Evolutionary conservation across 768 basidiomycete genomes (phyloP), one percentile per base, ranked within the genome.

Genomic region (Boletus subcaerulescens): DNA sequence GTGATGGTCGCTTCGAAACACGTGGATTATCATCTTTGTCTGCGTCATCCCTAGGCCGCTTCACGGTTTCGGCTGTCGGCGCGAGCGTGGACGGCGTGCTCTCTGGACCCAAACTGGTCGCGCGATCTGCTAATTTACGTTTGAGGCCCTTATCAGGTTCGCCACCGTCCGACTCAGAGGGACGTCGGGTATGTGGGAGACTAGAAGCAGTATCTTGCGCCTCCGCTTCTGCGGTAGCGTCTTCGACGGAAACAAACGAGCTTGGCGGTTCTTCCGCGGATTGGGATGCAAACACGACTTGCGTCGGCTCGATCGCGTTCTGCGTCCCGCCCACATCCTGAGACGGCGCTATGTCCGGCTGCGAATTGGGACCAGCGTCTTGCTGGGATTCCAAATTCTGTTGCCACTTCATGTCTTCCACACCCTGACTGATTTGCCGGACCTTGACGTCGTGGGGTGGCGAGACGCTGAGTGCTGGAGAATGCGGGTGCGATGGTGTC

Each of bases 381-480:
- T 60, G 58, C 24, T 60, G 60, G 1, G 49, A 40, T 14, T 58
- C 56, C n/a, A 57, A 15, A 31, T 35, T 70, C 53, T 80, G 83
- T 66, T 79, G 77, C 88, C 87, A 88, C 65, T 76, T 83, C 58
- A 89, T 80, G 65, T 90, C 89, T 68, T 89, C 87, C 32, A 90
- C 87, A 26, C 86, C 85, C 64, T 84, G 84, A 58, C 86, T 89
- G 61, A 89, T 88, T 73, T 89, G 88, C 48, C 86, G 80, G 54
- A 87, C 82, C 75, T 87, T 90, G 73, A 87, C 81, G 70, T 90
- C 87, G 60, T 84, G 81, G 4, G 84, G 86, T 4, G 90, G 88
- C n/a, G 90, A 90, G 51, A 76, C 77, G 49, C 77, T 76, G 32
- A 68, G 62, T 5, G 44, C 61, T 3, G 66, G 68, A 0, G 68